These are phyloP conservation scores for Psilocybe mexicana DNA, from an alignment of 1,284 basidiomycete genomes.

Conservation along the genomic window DNA sequence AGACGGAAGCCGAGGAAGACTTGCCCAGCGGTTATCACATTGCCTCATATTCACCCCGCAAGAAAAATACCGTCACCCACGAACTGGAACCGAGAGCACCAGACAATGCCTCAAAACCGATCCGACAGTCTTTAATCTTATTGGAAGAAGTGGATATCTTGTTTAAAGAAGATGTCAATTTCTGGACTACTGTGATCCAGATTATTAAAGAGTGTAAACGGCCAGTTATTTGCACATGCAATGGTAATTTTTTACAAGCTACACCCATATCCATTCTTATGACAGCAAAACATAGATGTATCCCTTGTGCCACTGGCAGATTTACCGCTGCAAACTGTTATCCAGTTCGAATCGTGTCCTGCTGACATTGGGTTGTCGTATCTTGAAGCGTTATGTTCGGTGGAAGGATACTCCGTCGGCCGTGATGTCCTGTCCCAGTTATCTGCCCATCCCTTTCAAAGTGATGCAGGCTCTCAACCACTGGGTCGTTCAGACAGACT, in stretches of 20 bases:
- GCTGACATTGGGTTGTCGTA: conserved; percentile 66
- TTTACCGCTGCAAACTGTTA: conserved; percentile 76
- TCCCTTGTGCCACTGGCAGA: conserved; percentile 68
- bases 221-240: conserved; percentile 91
- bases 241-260: conserved; percentile 59
- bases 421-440: conserved; percentile 35
- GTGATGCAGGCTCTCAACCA: background rate
- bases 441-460: conserved; percentile 35
- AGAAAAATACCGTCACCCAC: conserved; percentile 11
- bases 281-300: conserved; percentile 50
- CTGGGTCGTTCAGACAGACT: background rate
- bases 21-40: conserved; percentile 9
- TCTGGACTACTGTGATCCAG: conserved; percentile 85
- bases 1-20: conserved; percentile 4
- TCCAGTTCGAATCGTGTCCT: conserved; percentile 68
- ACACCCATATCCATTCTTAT: conserved; percentile 14
- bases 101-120: conserved; percentile 16
- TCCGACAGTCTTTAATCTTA: conserved; percentile 87
- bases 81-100: conserved; percentile 16
- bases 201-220: conserved; percentile 82
- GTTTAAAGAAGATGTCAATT: conserved; percentile 87
- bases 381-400: conserved; percentile 64
- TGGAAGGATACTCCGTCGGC: conserved; percentile 52
- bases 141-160: conserved; percentile 97
- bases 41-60: conserved; percentile 22